Evolutionary conservation across 768 basidiomycete genomes (phyloP).

Genomic region (Austroboletus eburneus): DNA sequence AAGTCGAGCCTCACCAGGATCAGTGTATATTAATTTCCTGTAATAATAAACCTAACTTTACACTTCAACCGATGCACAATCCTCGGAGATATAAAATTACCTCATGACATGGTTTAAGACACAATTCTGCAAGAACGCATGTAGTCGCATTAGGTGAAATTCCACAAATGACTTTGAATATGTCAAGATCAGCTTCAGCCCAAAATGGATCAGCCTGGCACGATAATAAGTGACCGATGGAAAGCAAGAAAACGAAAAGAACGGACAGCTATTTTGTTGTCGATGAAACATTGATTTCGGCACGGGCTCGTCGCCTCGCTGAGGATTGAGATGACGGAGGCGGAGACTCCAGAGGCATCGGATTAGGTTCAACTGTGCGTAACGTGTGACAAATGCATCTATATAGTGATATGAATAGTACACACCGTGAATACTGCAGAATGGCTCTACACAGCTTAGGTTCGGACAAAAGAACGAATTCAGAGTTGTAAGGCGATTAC

Average conservation of each 20-base stretch:
- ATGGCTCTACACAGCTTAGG: constrained; percentile 45
- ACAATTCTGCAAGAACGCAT: constrained; percentile 53
- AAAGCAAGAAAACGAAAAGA: not conserved
- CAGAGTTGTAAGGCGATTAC: constrained; percentile 33
- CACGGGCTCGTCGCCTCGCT: constrained; percentile 20
- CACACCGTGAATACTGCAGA: constrained; percentile 50
- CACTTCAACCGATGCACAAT: constrained; percentile 1
- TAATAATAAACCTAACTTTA: constrained; percentile 23
- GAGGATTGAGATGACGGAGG: not conserved
- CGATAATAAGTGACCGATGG: not conserved
- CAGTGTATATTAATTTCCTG: constrained; percentile 8
- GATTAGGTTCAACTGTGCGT: constrained; percentile 21
- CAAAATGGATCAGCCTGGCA: constrained; percentile 32
- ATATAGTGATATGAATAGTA: not conserved
- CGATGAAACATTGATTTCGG: constrained; percentile 27
- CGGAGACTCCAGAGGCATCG: constrained; percentile 7
- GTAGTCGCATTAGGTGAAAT: constrained; percentile 43
- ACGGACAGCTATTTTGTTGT: constrained; percentile 13
- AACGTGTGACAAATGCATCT: constrained; percentile 15
- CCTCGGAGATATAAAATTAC: constrained; percentile 27
- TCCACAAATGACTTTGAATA: constrained; percentile 38
- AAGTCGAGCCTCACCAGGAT: not conserved
- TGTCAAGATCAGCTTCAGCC: constrained; percentile 36
- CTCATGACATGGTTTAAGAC: constrained; percentile 57
- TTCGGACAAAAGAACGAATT: constrained; percentile 49